phyloP scores from a whole-genome alignment of 1,284 basidiomycete species.

The Pseudozyma sp. region DNA sequence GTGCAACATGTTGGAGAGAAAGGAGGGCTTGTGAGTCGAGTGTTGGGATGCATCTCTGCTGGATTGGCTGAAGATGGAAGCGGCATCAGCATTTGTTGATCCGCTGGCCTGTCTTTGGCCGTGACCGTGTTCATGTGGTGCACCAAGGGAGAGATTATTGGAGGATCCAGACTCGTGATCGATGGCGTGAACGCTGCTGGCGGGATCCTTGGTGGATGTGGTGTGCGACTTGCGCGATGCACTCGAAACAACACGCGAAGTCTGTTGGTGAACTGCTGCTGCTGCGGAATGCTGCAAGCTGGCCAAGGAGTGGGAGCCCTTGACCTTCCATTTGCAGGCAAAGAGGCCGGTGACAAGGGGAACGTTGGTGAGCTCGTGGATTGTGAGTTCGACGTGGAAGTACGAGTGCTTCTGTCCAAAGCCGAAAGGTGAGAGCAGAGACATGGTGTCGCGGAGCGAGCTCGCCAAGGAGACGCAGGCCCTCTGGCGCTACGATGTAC shows the following conservation, averaged over 20 bases:
- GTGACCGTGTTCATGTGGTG: conserved; percentile 16
- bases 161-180: conserved; percentile 31
- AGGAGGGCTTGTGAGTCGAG: conserved; percentile 15
- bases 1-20: conserved; percentile 22
- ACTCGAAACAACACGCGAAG: conserved; percentile 18
- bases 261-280: conserved; percentile 36
- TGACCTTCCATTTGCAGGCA: conserved; percentile 80
- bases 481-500: neutral
- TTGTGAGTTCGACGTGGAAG: conserved; percentile 76
- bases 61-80: conserved; percentile 22
- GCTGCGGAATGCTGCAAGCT: conserved; percentile 45
- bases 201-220: conserved; percentile 15
- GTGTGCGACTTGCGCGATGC: conserved; percentile 15
- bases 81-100: conserved; percentile 19
- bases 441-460: conserved; percentile 31
- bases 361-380: conserved; percentile 81
- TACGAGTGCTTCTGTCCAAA: conserved; percentile 73
- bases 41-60: conserved; percentile 15
- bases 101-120: conserved; percentile 5
- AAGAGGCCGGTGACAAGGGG: conserved; percentile 82
- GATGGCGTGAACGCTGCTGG: conserved; percentile 24
- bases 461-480: too few relatives aligned
- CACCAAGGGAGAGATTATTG: conserved; percentile 9
- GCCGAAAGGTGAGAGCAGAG: conserved; percentile 56
- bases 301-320: conserved; percentile 71